Percentiles rank a stretch among this genome's conserved stretches.
Evolutionary conservation across 257 asterid genomes (phyloP).

Genomic region (Gardenia jasminoides): DNA sequence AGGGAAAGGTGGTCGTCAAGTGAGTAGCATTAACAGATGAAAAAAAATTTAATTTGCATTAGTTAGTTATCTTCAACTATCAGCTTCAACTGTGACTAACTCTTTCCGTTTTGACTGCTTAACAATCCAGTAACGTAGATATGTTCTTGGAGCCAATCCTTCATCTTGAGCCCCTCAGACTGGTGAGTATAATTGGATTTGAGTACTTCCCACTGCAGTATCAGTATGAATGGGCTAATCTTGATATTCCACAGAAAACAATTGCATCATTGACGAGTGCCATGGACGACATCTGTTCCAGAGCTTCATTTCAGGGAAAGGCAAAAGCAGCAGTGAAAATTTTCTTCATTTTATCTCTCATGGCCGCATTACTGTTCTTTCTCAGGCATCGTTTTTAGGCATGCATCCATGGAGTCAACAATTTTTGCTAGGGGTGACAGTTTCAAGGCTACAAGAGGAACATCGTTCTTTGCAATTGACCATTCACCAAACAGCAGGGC

Average conservation of each 20-base stretch:
- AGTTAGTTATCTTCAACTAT: neutral
- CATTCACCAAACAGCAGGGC: neutral
- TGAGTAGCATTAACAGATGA: conserved; percentile 6
- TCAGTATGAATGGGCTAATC: neutral
- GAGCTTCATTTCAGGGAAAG: conserved; percentile 24
- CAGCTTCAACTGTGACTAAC: neutral
- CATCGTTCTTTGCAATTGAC: neutral
- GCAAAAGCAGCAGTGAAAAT: conserved; percentile 18
- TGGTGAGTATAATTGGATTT: conserved; percentile 40
- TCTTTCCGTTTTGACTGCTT: neutral
- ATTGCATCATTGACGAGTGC: conserved; percentile 29
- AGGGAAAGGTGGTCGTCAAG: conserved; percentile 66
- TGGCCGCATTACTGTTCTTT: conserved; percentile 26
- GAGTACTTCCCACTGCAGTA: neutral
- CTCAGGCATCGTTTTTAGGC: conserved; percentile 5
- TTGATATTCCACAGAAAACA: conserved; percentile 37
- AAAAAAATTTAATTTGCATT: neutral
- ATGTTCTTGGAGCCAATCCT: conserved; percentile 68
- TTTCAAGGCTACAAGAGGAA: neutral
- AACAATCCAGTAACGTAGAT: conserved; percentile 52
- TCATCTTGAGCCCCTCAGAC: conserved; percentile 49
- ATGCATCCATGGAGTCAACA: neutral
- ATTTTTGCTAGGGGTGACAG: neutral
- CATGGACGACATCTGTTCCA: conserved; percentile 37
- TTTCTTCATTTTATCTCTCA: conserved; percentile 23